Conservation (phyloP, 176 grass and related monocot species). For the Eragrostis curvula region DNA sequence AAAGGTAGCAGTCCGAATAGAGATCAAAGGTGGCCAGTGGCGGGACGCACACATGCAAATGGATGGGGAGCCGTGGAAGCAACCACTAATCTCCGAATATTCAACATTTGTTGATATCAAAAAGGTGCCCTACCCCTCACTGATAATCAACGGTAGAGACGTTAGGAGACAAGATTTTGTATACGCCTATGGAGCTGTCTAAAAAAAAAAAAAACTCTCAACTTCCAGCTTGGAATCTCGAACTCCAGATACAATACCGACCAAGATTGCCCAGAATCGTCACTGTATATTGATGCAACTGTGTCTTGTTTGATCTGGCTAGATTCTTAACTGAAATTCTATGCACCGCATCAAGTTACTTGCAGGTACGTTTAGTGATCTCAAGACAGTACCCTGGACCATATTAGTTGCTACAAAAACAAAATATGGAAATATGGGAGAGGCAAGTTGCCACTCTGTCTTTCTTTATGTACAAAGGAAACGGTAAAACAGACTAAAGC, state of each 20-base stretch:
- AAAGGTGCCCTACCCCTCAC: conserved; percentile 80
- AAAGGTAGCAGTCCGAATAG: no score
- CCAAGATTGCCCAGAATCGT: neutral
- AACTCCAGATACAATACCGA: neutral
- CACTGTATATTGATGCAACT: conserved; percentile 32
- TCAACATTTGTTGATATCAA: conserved; percentile 95
- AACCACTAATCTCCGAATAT: conserved; percentile 67
- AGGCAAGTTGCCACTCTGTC: no score
- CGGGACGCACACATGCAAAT: conserved; percentile 93
- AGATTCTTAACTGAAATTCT: conserved; percentile 16
- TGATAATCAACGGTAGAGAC: conserved; percentile 71
- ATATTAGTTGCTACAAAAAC: no score
- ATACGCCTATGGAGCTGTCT: neutral
- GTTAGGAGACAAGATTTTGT: conserved; percentile 27
- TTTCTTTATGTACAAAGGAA: no score
- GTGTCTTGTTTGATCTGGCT: conserved; percentile 10
- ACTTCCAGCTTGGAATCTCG: no score
- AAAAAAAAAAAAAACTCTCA: neutral
- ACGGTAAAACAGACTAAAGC: no score
- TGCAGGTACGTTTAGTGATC: neutral
- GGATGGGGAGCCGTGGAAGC: conserved; percentile 99
- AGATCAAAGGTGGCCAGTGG: conserved; percentile 90
- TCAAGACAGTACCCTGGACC: neutral
- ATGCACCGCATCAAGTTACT: neutral
- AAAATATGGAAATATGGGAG: no score